Base-by-base conservation (phyloP, 106 monocot species). In the Gastrodia elata region DNA sequence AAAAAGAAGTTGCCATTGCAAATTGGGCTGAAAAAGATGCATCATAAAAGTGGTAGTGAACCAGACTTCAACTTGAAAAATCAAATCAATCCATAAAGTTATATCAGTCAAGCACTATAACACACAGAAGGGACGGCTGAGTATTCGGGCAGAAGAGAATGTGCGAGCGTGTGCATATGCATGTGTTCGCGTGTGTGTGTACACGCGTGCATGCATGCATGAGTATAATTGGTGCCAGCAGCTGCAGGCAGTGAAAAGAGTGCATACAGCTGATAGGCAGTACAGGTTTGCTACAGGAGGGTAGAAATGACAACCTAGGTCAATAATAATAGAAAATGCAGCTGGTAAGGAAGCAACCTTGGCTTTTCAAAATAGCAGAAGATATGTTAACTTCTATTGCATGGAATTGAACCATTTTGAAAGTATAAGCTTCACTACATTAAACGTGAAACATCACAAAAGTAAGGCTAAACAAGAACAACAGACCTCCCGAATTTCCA, bases 401-500 rank as follows among this genome's bases (percentile, higher is more conserved):
- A 65, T 34, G 20, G 32, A 68, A 68, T n/a, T 38, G 64, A 68
- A 68, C 68, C 16, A 68, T 38, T 13, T 8, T 68, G 37, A 38
- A 38, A 38, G 9, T 38, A 38, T 68, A 8, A 38, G 5, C 2
- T 38, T 68, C 6, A 8, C 32, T 38, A 22, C 25, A 69, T 39
- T 26, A 69, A 16, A 40, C 26, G 26, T 39, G 25, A 38, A 69
- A 35, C 24, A 9, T 33, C 20, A 75, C 40, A 61, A 74, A 0
- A 40, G 1, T 41, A 59, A 39, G 16, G n/a, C 44, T n/a, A 25
- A 20, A 69, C 6, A 40, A 9, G 18, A 40, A 34, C 25, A 69
- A 34, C 79, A 55, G 77, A 98, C 93, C 98, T 98, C 98, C 35
- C 91, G 88, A 71, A 98, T 98, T 81, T 98, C 93, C 56, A 98